Evolutionary conservation across 768 basidiomycete species (phyloP), one percentile per base, ranked within the genome.

Genomic region (Tylopilus rubrobrunneus): DNA sequence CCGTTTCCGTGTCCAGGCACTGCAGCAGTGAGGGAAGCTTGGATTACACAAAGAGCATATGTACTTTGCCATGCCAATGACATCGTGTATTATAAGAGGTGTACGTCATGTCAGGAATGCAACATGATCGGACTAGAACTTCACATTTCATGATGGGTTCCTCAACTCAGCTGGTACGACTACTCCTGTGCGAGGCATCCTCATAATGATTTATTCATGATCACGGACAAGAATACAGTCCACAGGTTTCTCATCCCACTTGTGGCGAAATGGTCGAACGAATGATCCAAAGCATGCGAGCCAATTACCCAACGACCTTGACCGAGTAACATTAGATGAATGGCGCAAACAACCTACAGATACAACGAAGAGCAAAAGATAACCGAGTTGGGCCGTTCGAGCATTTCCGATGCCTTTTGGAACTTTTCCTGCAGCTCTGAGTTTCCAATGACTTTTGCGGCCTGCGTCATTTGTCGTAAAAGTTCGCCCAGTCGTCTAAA

Each of bases 401-500:
- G 84, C 89, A 95, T 86, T 72, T 94, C 92, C 0, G 89, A 86
- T 15, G 89, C 80, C 67, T 90, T 90, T 60, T 88, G 89, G 64
- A 99, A 98, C 71, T 94, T 97, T 63, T 94, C 85, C 72, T 94
- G 85, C 19, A 99, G 77, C 63, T 98, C 97, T 11, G 79, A 79
- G 70, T 98, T 98, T 11, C 97, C 97, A 58, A 98, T 98, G 19
- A 97, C 97, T 66, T 94, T 93, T 4, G 96, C 92, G 1, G 92
- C 94, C 63, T 89, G 84, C 14, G 86, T 84, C 97, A 99, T 99
- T 72, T 99, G 97, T 33, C 95, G 83, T 23, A 99, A 77, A 19
- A 99, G 80, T 71, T 99, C 97, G 45, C 95, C 91, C 21, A 99
- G 73, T 14, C 97, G 85, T 45, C 97, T 79, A 78, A 99, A 99